Conservation (phyloP, 225 moss, liverwort and hornwort species). For the Bryum argenteum region DNA sequence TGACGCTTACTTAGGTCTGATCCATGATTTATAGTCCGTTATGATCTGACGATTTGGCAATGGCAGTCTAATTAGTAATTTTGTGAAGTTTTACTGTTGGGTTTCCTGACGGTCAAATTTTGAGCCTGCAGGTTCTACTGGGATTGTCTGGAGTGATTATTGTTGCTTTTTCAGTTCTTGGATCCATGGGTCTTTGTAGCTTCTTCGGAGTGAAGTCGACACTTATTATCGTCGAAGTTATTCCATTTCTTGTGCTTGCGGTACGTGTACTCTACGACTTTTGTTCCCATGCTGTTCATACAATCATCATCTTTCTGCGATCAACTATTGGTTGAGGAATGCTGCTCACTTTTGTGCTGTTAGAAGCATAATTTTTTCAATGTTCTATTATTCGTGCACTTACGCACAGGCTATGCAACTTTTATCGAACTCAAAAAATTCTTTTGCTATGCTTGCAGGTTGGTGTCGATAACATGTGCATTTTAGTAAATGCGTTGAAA, state of each 20-base stretch:
- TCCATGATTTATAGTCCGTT: not conserved
- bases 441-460: constrained; percentile 54
- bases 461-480: constrained; percentile 99
- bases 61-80: constrained; percentile 7
- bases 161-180: constrained; percentile 92
- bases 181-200: constrained; percentile 93
- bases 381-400: not conserved
- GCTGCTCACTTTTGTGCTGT: constrained; percentile 13
- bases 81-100: not conserved
- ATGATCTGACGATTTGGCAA: constrained; percentile 13
- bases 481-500: constrained; percentile 91
- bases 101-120: constrained; percentile 11
- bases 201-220: constrained; percentile 90
- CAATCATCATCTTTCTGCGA: constrained; percentile 8
- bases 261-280: constrained; percentile 42
- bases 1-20: constrained; percentile 2
- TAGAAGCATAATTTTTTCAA: constrained; percentile 9
- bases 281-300: not conserved
- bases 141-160: constrained; percentile 91
- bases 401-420: not conserved
- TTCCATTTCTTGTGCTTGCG: constrained; percentile 99
- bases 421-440: constrained; percentile 8
- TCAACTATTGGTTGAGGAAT: not conserved
- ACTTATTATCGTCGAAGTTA: constrained; percentile 95
- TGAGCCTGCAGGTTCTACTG: constrained; percentile 65